These are phyloP conservation scores for Hypholoma sublateritium DNA, from an alignment of 768 basidiomycete species.

Conservation along the genomic window DNA sequence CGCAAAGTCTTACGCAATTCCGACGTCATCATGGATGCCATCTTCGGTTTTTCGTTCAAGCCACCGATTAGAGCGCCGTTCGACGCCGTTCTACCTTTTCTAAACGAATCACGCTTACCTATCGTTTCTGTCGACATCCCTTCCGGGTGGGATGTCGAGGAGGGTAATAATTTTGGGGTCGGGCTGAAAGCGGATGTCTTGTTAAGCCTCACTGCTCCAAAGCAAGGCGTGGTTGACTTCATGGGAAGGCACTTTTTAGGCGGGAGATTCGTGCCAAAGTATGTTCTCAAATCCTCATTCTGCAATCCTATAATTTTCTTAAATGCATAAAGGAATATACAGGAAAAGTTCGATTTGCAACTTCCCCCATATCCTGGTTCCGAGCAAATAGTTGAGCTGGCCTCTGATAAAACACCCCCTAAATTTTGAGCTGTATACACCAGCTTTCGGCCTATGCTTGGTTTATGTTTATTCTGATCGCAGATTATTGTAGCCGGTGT, in stretches of 20 bases:
- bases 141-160: constrained; percentile 93
- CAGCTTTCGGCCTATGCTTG: not conserved
- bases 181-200: constrained; percentile 78
- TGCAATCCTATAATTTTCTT: not conserved
- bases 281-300: constrained; percentile 21
- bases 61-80: constrained; percentile 90
- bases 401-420: constrained; percentile 11
- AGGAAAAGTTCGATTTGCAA: constrained; percentile 74
- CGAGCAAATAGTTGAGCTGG: constrained; percentile 86
- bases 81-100: constrained; percentile 65
- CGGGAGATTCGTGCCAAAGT: constrained; percentile 91
- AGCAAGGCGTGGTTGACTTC: constrained; percentile 79
- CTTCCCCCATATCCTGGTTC: constrained; percentile 78
- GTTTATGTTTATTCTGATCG: too few relatives aligned
- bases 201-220: constrained; percentile 92
- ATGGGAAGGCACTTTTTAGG: constrained; percentile 89
- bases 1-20: constrained; percentile 50
- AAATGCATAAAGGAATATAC: constrained; percentile 51
- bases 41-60: constrained; percentile 98
- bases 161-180: constrained; percentile 55
- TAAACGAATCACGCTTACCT: constrained; percentile 66
- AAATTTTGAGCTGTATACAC: not conserved
- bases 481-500: too few relatives aligned
- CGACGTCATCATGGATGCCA: constrained; percentile 90
- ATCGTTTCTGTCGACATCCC: constrained; percentile 97